Conservation (phyloP, 768 basidiomycete species). For the Termitomyces sp. region DNA sequence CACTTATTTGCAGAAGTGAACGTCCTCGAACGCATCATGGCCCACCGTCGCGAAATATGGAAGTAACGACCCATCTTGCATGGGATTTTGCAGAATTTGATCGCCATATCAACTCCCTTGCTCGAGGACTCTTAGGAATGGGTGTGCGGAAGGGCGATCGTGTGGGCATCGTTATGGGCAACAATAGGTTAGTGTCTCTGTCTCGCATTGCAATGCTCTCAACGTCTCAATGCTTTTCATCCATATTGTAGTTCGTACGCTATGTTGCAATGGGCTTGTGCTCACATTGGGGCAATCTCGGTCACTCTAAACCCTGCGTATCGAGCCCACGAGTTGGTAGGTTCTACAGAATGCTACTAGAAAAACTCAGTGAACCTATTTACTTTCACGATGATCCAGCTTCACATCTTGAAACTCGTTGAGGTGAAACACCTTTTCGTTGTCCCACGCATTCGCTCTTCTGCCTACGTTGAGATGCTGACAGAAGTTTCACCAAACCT, state of each 20-base stretch:
- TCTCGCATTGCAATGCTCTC: background rate
- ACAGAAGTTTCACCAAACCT: slow-evolving; percentile 57
- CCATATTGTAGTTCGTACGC: slow-evolving; percentile 61
- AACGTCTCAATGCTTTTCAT: background rate
- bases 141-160: slow-evolving; percentile 76
- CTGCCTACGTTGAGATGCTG: slow-evolving; percentile 62
- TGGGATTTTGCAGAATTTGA: slow-evolving; percentile 78
- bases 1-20: slow-evolving; percentile 65
- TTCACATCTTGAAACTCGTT: slow-evolving; percentile 57
- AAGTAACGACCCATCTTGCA: slow-evolving; percentile 47
- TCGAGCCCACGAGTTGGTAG: slow-evolving; percentile 67
- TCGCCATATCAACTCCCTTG: slow-evolving; percentile 59
- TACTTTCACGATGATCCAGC: slow-evolving; percentile 33
- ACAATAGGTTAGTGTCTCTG: slow-evolving; percentile 57
- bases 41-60: slow-evolving; percentile 50
- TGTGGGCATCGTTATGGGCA: slow-evolving; percentile 82
- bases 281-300: slow-evolving; percentile 78
- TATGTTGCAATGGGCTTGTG: slow-evolving; percentile 81
- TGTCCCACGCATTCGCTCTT: slow-evolving; percentile 65
- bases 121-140: slow-evolving; percentile 64
- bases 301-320: slow-evolving; percentile 86
- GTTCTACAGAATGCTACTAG: background rate
- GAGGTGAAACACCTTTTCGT: slow-evolving; percentile 69
- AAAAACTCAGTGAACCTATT: background rate
- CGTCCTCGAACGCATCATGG: slow-evolving; percentile 56